These are phyloP conservation scores for Dittrichia graveolens DNA, from an alignment of 129 eudicot genomes.

Conservation along the genomic window DNA sequence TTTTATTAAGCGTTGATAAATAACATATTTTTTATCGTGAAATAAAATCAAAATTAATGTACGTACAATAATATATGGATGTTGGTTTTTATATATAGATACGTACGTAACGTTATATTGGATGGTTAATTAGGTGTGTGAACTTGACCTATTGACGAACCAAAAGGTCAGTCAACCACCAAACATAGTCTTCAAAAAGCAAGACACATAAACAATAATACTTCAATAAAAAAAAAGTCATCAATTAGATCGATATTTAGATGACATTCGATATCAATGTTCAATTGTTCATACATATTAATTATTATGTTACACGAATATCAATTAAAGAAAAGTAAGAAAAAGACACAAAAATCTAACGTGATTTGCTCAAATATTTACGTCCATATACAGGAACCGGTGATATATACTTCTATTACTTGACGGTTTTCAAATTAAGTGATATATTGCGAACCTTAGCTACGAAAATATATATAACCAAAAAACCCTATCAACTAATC, in stretches of 20 bases:
- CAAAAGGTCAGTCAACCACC: constrained; percentile 26
- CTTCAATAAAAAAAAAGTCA: constrained; percentile 13
- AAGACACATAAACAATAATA: constrained; percentile 28
- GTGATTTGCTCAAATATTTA: too few relatives aligned
- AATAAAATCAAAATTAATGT: too few relatives aligned
- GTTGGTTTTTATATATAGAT: not conserved
- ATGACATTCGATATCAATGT: constrained; percentile 4
- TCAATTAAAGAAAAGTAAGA: too few relatives aligned
- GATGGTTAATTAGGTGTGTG: constrained; percentile 25
- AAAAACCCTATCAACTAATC: too few relatives aligned
- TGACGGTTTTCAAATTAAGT: too few relatives aligned
- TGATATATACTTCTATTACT: too few relatives aligned
- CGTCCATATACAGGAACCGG: too few relatives aligned
- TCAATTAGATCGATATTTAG: constrained; percentile 23
- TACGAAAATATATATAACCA: too few relatives aligned
- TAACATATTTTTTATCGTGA: too few relatives aligned
- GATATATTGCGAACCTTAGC: too few relatives aligned
- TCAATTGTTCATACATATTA: not conserved
- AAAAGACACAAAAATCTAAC: too few relatives aligned
- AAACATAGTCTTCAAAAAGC: constrained; percentile 29
- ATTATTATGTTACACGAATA: not conserved
- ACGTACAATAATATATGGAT: not conserved
- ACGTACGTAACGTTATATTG: not conserved
- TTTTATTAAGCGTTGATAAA: too few relatives aligned
- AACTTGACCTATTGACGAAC: constrained; percentile 26